Percentiles rank a stretch among this genome's conserved stretches.
Conservation (phyloP, 2,329 filamentous ascomycete species). For the Elsinoe australis region DNA sequence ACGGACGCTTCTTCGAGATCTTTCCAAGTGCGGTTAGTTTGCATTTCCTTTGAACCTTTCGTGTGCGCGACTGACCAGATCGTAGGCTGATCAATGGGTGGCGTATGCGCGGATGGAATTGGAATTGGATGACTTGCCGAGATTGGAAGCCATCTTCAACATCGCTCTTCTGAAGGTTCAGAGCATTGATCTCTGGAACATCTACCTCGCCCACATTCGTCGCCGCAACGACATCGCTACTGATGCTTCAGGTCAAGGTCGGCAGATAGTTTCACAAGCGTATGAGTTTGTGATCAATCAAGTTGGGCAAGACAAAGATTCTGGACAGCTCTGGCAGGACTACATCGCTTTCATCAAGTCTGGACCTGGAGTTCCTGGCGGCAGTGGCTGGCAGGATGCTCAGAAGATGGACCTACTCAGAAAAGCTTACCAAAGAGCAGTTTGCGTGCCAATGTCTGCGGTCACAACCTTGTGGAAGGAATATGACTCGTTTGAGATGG, state of each 20-base stretch:
- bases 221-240: conserved; percentile 79
- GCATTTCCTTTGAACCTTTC: background rate
- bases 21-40: conserved; percentile 84
- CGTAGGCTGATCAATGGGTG: conserved; percentile 83
- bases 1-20: conserved; percentile 76
- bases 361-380: conserved; percentile 72
- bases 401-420: conserved; percentile 95
- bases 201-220: conserved; percentile 92
- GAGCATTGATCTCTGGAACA: conserved; percentile 80
- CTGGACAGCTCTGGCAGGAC: conserved; percentile 84
- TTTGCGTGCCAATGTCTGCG: conserved; percentile 75
- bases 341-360: conserved; percentile 90
- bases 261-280: conserved; percentile 70
- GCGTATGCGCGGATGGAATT: conserved; percentile 85
- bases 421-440: conserved; percentile 85
- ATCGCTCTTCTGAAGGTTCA: conserved; percentile 70
- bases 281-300: conserved; percentile 89
- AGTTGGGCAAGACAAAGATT: conserved; percentile 84
- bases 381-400: conserved; percentile 87
- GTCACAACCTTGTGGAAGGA: conserved; percentile 90
- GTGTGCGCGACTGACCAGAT: too few species aligned
- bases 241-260: conserved; percentile 68
- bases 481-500: conserved; percentile 93
- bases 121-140: conserved; percentile 70
- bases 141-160: conserved; percentile 76